These are phyloP conservation scores for Fusarium vanettenii DNA, from an alignment of 2,329 filamentous ascomycete species.

Conservation along the genomic window DNA sequence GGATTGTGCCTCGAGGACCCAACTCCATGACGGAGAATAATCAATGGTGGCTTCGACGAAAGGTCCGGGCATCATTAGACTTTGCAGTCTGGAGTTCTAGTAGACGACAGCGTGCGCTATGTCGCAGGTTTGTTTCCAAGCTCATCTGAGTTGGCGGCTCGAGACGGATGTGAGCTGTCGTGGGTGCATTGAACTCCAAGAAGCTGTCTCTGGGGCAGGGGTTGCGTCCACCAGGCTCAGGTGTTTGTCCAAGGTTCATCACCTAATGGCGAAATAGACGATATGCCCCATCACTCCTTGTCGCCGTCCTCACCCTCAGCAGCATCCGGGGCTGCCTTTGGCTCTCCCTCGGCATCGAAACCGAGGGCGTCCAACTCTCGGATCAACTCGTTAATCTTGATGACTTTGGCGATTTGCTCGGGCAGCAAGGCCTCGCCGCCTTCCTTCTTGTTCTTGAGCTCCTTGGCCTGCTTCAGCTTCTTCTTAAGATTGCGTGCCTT, in stretches of 20 bases:
- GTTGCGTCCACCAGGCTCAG: background rate
- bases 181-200: background rate
- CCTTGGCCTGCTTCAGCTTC: conserved; percentile 93
- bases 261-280: background rate
- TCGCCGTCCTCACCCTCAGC: conserved; percentile 22
- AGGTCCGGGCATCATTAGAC: background rate
- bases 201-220: background rate
- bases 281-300: conserved; percentile 36
- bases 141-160: background rate
- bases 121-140: background rate
- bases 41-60: background rate
- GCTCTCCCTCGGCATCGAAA: conserved; percentile 82
- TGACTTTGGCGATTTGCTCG: conserved; percentile 97
- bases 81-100: background rate
- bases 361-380: conserved; percentile 87
- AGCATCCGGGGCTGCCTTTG: conserved; percentile 47
- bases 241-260: background rate
- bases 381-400: conserved; percentile 94
- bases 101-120: background rate
- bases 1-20: background rate
- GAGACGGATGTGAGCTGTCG: background rate
- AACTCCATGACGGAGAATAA: background rate
- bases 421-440: conserved; percentile 85
- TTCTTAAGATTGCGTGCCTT: conserved; percentile 92
- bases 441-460: conserved; percentile 91